Conservation (phyloP, 768 basidiomycete genomes). For the Tremella mesenterica region DNA sequence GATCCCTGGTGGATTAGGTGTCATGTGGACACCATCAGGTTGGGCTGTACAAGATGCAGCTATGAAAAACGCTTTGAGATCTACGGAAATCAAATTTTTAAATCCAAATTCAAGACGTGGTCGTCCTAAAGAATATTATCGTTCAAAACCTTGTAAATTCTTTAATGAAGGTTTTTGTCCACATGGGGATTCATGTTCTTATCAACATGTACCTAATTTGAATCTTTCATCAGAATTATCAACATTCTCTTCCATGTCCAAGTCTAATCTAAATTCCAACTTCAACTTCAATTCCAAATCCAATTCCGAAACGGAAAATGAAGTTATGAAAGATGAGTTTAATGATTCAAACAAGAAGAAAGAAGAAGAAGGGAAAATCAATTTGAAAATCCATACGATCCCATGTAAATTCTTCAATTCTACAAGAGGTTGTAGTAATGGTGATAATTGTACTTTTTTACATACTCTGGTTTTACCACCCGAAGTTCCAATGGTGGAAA, state of each 20-base stretch:
- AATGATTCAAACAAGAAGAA: too few species aligned
- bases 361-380: background rate
- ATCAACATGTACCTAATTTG: slow-evolving; percentile 42
- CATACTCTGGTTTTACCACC: slow-evolving; percentile 37
- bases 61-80: slow-evolving; percentile 24
- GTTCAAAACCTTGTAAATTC: slow-evolving; percentile 38
- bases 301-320: background rate
- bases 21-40: slow-evolving; percentile 38
- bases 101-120: background rate
- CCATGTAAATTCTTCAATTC: slow-evolving; percentile 43
- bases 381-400: slow-evolving; percentile 14
- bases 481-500: slow-evolving; percentile 22
- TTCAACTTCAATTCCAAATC: slow-evolving; percentile 4
- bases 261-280: background rate
- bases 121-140: background rate
- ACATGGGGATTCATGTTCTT: slow-evolving; percentile 34
- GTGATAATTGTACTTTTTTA: slow-evolving; percentile 32
- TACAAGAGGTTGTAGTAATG: slow-evolving; percentile 30
- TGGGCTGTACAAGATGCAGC: slow-evolving; percentile 41
- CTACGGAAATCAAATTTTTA: slow-evolving; percentile 16
- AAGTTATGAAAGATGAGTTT: too few species aligned
- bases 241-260: background rate
- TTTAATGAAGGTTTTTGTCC: slow-evolving; percentile 39
- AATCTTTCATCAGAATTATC: background rate
- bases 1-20: slow-evolving; percentile 25